phyloP scores from a whole-genome alignment of 257 asterid genomes.

The Haberlea rhodopensis region DNA sequence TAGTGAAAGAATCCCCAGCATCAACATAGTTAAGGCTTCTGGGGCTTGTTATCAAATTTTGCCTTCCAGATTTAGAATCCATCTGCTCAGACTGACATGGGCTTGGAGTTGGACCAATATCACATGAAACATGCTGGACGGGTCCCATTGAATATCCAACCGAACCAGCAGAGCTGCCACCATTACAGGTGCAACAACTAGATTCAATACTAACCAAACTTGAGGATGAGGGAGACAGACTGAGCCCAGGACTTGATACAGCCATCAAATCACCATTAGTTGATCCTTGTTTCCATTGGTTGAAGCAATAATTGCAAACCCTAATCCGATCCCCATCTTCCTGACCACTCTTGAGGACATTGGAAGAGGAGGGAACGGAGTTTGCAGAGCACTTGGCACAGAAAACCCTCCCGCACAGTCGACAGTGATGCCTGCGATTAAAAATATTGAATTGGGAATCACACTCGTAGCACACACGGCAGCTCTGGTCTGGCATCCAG shows the following conservation, averaged over 20 bases:
- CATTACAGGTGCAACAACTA: conserved; percentile 50
- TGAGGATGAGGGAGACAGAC: conserved; percentile 59
- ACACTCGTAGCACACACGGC: conserved; percentile 79
- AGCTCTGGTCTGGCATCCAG: conserved; percentile 88
- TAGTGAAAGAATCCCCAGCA: conserved; percentile 38
- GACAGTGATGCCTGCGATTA: conserved; percentile 77
- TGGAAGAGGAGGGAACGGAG: conserved; percentile 50
- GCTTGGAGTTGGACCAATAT: conserved; percentile 43
- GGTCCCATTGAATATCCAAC: conserved; percentile 58
- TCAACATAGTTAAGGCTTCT: conserved; percentile 39
- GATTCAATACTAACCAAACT: conserved; percentile 67
- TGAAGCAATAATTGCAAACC: conserved; percentile 73
- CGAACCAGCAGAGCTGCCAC: conserved; percentile 68
- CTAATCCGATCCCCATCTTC: conserved; percentile 63
- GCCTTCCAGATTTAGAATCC: conserved; percentile 36
- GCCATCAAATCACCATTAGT: conserved; percentile 36
- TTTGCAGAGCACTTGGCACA: conserved; percentile 67
- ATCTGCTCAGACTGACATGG: conserved; percentile 40
- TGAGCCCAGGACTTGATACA: conserved; percentile 45
- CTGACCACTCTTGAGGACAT: conserved; percentile 40
- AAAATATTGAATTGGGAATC: conserved; percentile 64
- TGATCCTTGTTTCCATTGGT: conserved; percentile 56
- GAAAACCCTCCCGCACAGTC: conserved; percentile 70
- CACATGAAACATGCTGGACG: conserved; percentile 63
- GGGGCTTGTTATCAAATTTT: conserved; percentile 37